phyloP scores from a whole-genome alignment of 306 rosid species.

The Hippophae tibetana region DNA sequence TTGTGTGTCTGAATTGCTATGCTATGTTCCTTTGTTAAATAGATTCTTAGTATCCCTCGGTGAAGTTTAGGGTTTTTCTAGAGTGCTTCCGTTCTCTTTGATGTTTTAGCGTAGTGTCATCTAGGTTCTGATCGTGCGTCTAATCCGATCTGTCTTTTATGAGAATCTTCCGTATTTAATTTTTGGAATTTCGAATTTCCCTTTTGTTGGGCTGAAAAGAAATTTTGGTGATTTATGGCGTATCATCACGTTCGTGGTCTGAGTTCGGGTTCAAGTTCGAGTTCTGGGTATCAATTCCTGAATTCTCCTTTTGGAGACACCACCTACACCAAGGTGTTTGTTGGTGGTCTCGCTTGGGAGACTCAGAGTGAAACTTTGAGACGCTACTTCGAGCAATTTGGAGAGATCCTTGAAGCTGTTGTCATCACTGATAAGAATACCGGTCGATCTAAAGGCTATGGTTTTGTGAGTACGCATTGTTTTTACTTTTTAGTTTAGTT shows the following conservation, averaged over 20 bases:
- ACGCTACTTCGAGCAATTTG: conserved; percentile 70
- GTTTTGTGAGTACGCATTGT: conserved; percentile 72
- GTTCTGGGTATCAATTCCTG: conserved; percentile 62
- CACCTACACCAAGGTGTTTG: conserved; percentile 87
- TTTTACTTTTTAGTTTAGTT: conserved; percentile 8
- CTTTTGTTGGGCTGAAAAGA: not conserved
- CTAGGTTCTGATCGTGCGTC: not conserved
- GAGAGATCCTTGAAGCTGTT: conserved; percentile 91
- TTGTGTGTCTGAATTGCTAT: conserved; percentile 4
- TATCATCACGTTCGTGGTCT: conserved; percentile 65
- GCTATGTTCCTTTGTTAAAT: conserved; percentile 15
- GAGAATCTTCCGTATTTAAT: conserved; percentile 2
- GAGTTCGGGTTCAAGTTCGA: conserved; percentile 74
- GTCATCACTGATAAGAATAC: conserved; percentile 89
- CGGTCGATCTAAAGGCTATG: conserved; percentile 95
- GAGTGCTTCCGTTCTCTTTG: conserved; percentile 7
- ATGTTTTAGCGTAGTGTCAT: conserved; percentile 4
- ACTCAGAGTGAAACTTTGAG: conserved; percentile 90
- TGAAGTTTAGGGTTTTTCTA: conserved; percentile 23
- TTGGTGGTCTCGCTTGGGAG: conserved; percentile 97
- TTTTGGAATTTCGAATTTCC: not conserved
- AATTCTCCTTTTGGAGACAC: conserved; percentile 92
- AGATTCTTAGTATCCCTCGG: conserved; percentile 35
- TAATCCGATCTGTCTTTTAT: conserved; percentile 6
- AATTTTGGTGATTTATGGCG: conserved; percentile 47